Evolutionary conservation across 2,329 filamentous ascomycete genomes (phyloP), one percentile per base, ranked within the genome.

Genomic region (Pestalotiopsis sp.): DNA sequence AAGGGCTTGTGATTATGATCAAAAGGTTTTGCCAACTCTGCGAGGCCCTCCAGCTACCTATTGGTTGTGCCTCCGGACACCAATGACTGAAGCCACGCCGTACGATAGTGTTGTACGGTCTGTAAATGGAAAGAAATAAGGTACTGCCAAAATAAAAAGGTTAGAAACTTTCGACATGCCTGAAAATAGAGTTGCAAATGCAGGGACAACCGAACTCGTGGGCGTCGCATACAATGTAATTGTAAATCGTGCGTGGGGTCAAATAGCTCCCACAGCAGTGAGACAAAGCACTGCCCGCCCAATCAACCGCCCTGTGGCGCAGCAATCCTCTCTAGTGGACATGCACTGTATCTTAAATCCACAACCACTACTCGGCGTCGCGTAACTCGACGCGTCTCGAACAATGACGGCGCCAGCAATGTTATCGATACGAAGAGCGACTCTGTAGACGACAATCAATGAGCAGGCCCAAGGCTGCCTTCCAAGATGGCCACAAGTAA

Each of bases 401-500:
- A 20, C 13, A 59, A 36, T 59, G 57, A 59, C 23, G 25, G 17
- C 17, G 45, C 45, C 17, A n/a, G 20, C 17, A 23, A 59, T 27
- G 27, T 31, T 13, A 9, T 59, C 57, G 57, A 59, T 59, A 13
- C 57, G 2, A 59, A 52, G 13, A 52, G 45, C 25, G 14, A 25
- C 14, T 27, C 14, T 3, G 27, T 23, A 13, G 14, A 59, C 27
- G 27, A 25, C 57, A 61, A 36, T 61, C 59, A 12, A 61, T 61
- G 59, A 36, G 25, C n/a, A 9, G 31, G 31, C 31, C 59, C 27
- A 11, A n/a, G 27, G 59, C 14, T 36, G 25, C 27, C 31, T 13
- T 14, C n/a, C 12, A 61, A 27, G 4, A 81, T 81, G 80, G 78
- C 79, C 41, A 78, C 78, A 3, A 79, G 80, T 81, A 74, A 52